A percentile compares a stretch with the other conserved stretches of the same genome.
Conservation (phyloP, 1,284 basidiomycete genomes). For the Ganoderma lingzhi region DNA sequence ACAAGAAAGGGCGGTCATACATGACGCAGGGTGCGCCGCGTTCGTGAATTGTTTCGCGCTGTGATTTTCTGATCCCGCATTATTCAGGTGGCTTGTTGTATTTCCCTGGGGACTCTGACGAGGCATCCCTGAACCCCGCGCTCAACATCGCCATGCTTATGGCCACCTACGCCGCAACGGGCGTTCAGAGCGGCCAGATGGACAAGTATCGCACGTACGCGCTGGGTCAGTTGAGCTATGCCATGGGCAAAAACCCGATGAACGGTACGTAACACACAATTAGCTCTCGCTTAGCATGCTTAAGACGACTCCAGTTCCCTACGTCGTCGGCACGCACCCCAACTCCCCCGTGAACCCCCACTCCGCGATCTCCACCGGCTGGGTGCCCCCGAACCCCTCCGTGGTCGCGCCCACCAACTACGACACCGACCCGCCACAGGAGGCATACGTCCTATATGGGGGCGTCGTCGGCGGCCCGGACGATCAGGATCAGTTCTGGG, state of each 20-base stretch:
- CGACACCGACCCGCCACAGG: conserved; percentile 74
- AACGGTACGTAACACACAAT: conserved; percentile 51
- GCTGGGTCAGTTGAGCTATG: conserved; percentile 81
- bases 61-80: neutral
- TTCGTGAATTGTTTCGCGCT: neutral
- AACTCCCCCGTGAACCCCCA: conserved; percentile 92
- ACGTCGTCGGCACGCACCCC: conserved; percentile 86
- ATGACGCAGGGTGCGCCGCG: conserved; percentile 57
- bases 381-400: conserved; percentile 58
- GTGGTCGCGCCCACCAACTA: conserved; percentile 51
- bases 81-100: conserved; percentile 77
- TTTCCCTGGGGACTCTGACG: conserved; percentile 83
- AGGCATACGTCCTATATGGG: conserved; percentile 85
- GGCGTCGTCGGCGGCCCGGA: conserved; percentile 91
- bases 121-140: conserved; percentile 85
- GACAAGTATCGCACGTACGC: conserved; percentile 74
- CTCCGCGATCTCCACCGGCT: conserved; percentile 87
- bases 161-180: conserved; percentile 70
- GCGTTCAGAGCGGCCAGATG: conserved; percentile 57
- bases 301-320: conserved; percentile 58
- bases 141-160: conserved; percentile 88
- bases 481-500: conserved; percentile 78
- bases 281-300: neutral
- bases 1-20: conserved; percentile 59
- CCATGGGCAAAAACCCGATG: conserved; percentile 89